Conservation (phyloP, 1,284 basidiomycete genomes). For the Ustilago curta region DNA sequence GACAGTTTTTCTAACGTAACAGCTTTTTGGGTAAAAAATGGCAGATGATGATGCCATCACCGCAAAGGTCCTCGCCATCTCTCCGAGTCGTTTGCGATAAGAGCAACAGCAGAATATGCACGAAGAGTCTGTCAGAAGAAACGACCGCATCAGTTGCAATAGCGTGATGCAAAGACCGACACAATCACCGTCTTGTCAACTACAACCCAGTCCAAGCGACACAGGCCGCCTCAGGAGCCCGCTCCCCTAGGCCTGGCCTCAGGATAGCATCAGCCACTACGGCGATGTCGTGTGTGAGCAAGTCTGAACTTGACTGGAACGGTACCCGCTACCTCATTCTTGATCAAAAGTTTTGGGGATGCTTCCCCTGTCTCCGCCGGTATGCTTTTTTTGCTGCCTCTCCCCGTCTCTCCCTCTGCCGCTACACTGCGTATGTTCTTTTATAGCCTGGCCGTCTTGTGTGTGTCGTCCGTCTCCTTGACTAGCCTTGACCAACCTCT, state of each 20-base stretch:
- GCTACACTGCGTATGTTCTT: constrained; percentile 1
- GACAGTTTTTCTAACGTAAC: background rate
- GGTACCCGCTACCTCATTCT: constrained; percentile 20
- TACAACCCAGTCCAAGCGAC: no score
- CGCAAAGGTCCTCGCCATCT: constrained; percentile 38
- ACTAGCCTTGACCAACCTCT: background rate
- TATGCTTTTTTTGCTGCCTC: background rate
- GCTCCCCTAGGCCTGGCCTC: background rate
- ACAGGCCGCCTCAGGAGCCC: background rate
- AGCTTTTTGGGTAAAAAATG: background rate
- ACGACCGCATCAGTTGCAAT: constrained; percentile 22
- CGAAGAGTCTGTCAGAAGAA: constrained; percentile 12
- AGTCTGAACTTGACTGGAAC: constrained; percentile 24
- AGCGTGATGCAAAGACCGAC: constrained; percentile 11
- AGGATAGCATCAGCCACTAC: constrained; percentile 5
- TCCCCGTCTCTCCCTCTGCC: constrained; percentile 4
- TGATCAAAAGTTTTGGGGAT: background rate
- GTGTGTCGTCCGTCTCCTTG: constrained; percentile 8
- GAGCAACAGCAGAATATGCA: background rate
- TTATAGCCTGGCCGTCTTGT: constrained; percentile 9
- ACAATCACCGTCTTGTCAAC: no score
- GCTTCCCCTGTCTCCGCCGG: background rate
- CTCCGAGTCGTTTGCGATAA: constrained; percentile 20
- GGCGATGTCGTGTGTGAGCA: constrained; percentile 48
- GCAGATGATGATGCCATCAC: constrained; percentile 40